phyloP scores from a whole-genome alignment of 768 basidiomycete genomes.

The Sarcomyxa edulis region DNA sequence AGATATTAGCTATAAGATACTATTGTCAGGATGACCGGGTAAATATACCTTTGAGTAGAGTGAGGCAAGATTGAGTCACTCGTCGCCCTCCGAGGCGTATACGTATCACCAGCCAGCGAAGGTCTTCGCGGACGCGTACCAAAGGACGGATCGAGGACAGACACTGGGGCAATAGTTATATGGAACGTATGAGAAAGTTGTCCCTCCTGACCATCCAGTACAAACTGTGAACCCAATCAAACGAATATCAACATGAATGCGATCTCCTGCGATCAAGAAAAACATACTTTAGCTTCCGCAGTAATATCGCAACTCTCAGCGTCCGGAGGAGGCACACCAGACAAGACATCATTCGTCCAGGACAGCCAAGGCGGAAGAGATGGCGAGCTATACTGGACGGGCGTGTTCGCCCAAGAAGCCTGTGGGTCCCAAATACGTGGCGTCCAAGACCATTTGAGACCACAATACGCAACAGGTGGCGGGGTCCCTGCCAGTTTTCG shows the following conservation, averaged over 20 bases:
- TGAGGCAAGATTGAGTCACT: slow-evolving; percentile 44
- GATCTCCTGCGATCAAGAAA: slow-evolving; percentile 7
- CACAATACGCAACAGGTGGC: slow-evolving; percentile 75
- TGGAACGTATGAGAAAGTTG: slow-evolving; percentile 61
- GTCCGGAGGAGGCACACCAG: slow-evolving; percentile 74
- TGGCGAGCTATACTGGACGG: slow-evolving; percentile 78
- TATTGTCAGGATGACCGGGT: not conserved
- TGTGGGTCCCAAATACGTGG: slow-evolving; percentile 98
- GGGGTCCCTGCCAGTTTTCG: slow-evolving; percentile 84
- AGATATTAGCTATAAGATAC: not conserved
- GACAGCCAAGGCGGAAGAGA: slow-evolving; percentile 79
- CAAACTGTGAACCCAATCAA: slow-evolving; percentile 41
- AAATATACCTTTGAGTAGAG: slow-evolving; percentile 30
- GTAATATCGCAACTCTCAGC: slow-evolving; percentile 74
- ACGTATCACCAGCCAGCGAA: slow-evolving; percentile 30
- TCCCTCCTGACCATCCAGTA: slow-evolving; percentile 72
- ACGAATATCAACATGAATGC: not conserved
- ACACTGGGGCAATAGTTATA: slow-evolving; percentile 65
- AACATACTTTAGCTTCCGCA: slow-evolving; percentile 66
- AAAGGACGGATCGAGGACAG: slow-evolving; percentile 36
- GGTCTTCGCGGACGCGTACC: slow-evolving; percentile 35
- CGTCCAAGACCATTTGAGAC: slow-evolving; percentile 82
- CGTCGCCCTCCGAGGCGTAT: slow-evolving; percentile 36
- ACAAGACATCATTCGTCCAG: slow-evolving; percentile 82
- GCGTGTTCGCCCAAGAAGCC: slow-evolving; percentile 59